Conservation (phyloP, 768 basidiomycete genomes). For the Scleroderma bovista region DNA sequence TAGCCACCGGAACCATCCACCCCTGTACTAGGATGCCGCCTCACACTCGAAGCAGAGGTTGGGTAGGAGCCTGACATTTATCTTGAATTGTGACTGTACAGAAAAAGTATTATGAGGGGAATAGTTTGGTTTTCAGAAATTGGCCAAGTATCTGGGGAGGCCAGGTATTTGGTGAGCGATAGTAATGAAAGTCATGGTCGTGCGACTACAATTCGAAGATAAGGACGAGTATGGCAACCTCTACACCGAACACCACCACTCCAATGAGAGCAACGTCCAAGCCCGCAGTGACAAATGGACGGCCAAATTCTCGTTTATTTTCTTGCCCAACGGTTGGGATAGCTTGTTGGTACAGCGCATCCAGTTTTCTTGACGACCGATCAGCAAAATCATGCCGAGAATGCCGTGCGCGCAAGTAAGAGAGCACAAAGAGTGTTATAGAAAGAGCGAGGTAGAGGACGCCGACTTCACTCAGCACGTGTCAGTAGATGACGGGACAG, state of each 20-base stretch:
- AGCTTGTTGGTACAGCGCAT: constrained; percentile 29
- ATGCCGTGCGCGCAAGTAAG: constrained; percentile 58
- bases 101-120: no score
- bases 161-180: no score
- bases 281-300: constrained; percentile 80
- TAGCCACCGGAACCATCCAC: no score
- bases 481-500: constrained; percentile 8
- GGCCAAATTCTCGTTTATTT: constrained; percentile 58
- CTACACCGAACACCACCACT: constrained; percentile 54
- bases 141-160: no score
- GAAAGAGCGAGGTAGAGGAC: constrained; percentile 62
- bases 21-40: no score
- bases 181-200: no score
- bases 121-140: no score
- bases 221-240: constrained; percentile 60
- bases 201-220: constrained; percentile 39
- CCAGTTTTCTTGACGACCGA: constrained; percentile 30
- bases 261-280: constrained; percentile 51
- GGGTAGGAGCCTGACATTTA: no score
- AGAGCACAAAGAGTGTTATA: constrained; percentile 48
- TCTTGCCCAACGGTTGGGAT: constrained; percentile 58
- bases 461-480: constrained; percentile 36
- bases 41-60: no score
- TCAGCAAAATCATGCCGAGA: constrained; percentile 79
- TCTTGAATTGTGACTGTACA: no score